A percentile compares a stretch with the other conserved stretches of the same genome.
These are phyloP conservation scores for Mayamaea pseudoterrestris DNA, from an alignment of 108 stramenopile genomes.

Conservation along the genomic window DNA sequence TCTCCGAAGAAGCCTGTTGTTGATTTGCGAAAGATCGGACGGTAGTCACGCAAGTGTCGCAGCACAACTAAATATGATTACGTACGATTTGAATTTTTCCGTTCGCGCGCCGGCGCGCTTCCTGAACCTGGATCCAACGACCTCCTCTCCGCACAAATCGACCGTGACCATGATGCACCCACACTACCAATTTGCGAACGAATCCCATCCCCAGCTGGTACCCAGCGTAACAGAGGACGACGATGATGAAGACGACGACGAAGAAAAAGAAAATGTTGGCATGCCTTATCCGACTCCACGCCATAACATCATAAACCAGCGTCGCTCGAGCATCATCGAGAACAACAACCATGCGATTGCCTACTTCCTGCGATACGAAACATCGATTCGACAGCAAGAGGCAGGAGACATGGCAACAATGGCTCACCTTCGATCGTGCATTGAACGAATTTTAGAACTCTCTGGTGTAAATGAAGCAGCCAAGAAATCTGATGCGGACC, in stretches of 20 bases:
- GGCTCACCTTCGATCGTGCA: conserved; percentile 24
- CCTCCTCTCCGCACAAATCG: no score
- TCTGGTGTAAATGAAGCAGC: not conserved
- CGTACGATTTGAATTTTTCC: no score
- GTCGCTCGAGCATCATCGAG: not conserved
- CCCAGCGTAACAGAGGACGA: conserved; percentile 2
- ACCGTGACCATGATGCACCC: no score
- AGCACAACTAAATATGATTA: no score
- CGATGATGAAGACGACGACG: not conserved
- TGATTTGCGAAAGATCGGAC: no score
- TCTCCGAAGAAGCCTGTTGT: no score
- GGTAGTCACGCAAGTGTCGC: no score
- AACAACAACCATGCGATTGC: conserved; percentile 10
- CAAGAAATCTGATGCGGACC: not conserved
- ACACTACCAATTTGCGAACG: no score
- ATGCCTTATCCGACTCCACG: not conserved
- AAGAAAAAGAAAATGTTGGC: not conserved
- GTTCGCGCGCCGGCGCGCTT: no score
- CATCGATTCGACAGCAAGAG: conserved; percentile 61
- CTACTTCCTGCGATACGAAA: conserved; percentile 46
- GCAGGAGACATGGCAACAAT: conserved; percentile 28
- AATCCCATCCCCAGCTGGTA: conserved; percentile 1
- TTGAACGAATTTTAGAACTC: conserved; percentile 21
- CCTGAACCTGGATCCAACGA: no score
- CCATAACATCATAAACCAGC: not conserved